phyloP scores from a whole-genome alignment of 495 filamentous ascomycete species.

The Cercophora scortea region DNA sequence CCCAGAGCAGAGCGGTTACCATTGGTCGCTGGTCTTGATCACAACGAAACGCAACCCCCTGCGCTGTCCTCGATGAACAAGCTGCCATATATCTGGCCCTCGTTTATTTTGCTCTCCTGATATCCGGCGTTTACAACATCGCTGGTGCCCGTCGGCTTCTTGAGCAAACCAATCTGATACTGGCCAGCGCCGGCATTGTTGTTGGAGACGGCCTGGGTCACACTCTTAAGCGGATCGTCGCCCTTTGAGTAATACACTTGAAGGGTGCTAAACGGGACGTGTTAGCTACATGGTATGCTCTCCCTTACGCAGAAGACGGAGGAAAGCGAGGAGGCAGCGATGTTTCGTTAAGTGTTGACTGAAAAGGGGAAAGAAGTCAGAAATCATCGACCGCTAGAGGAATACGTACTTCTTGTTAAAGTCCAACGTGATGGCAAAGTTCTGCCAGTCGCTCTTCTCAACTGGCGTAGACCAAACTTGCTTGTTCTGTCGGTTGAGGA shows the following conservation, averaged over 20 bases:
- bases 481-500: conserved; percentile 38
- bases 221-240: conserved; percentile 36
- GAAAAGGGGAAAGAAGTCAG: not conserved
- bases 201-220: conserved; percentile 38
- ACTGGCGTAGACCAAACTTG: conserved; percentile 39
- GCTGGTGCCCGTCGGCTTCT: conserved; percentile 47
- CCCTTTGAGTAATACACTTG: conserved; percentile 46
- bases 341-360: no score
- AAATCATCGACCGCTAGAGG: no score
- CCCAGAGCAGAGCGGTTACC: no score
- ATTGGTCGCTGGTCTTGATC: not conserved
- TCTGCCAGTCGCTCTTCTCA: conserved; percentile 43
- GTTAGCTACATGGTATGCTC: not conserved
- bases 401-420: conserved; percentile 40
- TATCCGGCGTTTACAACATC: conserved; percentile 47
- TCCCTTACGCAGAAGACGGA: not conserved
- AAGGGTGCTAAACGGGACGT: conserved; percentile 34
- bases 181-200: conserved; percentile 47
- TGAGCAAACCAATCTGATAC: conserved; percentile 50
- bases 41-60: conserved; percentile 35
- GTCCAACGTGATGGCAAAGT: conserved; percentile 50
- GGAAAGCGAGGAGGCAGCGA: not conserved
- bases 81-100: conserved; percentile 49
- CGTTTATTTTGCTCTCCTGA: conserved; percentile 40
- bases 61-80: conserved; percentile 48